Evolutionary conservation across 1,284 basidiomycete genomes (phyloP), one percentile per base, ranked within the genome.

Genomic region (Cerrena zonata): DNA sequence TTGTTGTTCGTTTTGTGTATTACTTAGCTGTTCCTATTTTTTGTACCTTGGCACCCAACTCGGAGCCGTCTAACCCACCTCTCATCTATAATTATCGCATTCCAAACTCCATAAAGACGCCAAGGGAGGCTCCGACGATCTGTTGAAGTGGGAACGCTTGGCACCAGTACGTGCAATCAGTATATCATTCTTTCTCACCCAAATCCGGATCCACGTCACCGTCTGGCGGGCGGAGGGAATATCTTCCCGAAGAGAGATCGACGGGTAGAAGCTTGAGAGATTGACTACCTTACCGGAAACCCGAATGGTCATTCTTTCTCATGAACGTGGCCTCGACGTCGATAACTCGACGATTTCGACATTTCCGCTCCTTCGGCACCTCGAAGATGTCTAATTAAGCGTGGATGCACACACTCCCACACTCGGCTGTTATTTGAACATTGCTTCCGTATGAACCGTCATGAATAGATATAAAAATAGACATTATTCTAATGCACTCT

Each of bases 391-490:
- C 30, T 15, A 34, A 34, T 34, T 34, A 34, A 15, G 15, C 30
- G 30, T 34, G 30, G 30, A 7, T 34, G 7, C 7, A 15, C 30
- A 34, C 18, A 5, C 39, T 18, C 7, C 7, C 30, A 34, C 18
- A 5, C 39, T 18, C 39, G 39, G 39, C 18, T 19, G 39, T 18
- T 41, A 18, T 41, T 41, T 22, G 10, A 18, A 41, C 39, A 41
- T 41, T 10, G 39, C 39, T 10, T 15, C 30, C 30, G 30, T 34
- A 34, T 7, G 30, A 34, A 7, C 7, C 15, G 30, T 7, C 15
- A 34, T 34, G 30, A n/a, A n/a, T n/a, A n/a, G n/a, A 7, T 34
- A 34, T 41, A 22, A 41, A 41, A 41, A 41, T 41, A 41, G 39
- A 41, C 21, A 41, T 15, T 41, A 41, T 41, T 41, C 39, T 41